phyloP scores from a whole-genome alignment of 31 red algal genomes.

The Asparagopsis taxiformis region DNA sequence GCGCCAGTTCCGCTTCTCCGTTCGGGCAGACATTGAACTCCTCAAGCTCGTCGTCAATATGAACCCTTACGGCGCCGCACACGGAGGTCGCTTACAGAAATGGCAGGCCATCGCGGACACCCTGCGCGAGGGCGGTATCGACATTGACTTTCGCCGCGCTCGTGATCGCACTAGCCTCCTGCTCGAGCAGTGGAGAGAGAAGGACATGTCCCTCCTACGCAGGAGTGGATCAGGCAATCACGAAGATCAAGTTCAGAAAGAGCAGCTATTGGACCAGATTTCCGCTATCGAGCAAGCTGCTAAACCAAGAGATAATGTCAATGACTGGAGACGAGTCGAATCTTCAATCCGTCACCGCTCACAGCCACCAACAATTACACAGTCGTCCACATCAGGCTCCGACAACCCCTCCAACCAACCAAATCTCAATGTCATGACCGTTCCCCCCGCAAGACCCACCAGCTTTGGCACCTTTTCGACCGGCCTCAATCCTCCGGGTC shows the following conservation, averaged over 20 bases:
- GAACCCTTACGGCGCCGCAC: slow-evolving; percentile 54
- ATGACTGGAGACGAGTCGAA: slow-evolving; percentile 24
- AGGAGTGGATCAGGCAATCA: slow-evolving; percentile 58
- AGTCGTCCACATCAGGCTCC: not conserved
- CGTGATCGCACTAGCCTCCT: slow-evolving; percentile 46
- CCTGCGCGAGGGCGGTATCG: slow-evolving; percentile 19
- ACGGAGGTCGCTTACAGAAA: slow-evolving; percentile 55
- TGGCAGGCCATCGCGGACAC: slow-evolving; percentile 57
- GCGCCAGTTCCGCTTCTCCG: slow-evolving; percentile 57
- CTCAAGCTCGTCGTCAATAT: slow-evolving; percentile 33
- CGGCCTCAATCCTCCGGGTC: not conserved
- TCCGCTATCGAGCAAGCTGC: slow-evolving; percentile 51
- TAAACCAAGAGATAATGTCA: slow-evolving; percentile 30
- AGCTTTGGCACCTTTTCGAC: slow-evolving; percentile 2
- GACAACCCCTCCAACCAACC: slow-evolving; percentile 12
- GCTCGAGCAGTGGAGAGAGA: slow-evolving; percentile 50
- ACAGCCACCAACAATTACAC: not conserved
- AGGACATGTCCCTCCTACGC: slow-evolving; percentile 39
- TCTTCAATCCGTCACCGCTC: not conserved
- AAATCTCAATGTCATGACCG: slow-evolving; percentile 10
- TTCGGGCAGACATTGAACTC: slow-evolving; percentile 43
- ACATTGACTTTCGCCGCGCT: slow-evolving; percentile 62
- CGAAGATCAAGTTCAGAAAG: slow-evolving; percentile 51
- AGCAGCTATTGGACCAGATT: slow-evolving; percentile 21
- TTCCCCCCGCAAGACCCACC: not conserved